Evolutionary conservation across 2,329 filamentous ascomycete genomes (phyloP).

Genomic region (Beauveria varroae): DNA sequence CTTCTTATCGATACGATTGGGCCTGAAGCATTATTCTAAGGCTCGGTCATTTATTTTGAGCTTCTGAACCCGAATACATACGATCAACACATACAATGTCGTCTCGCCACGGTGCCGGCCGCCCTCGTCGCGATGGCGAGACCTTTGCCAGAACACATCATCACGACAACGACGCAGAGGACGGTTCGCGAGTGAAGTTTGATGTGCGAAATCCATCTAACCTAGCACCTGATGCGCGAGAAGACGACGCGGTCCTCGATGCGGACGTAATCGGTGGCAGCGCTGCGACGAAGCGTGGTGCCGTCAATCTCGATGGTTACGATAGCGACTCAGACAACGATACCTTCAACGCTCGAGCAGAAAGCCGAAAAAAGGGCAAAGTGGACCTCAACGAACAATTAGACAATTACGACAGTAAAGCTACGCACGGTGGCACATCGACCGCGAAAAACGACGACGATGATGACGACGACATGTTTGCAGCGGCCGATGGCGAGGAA

Average conservation of each 20-base stretch:
- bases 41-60: not conserved
- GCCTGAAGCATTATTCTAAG: not conserved
- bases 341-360: constrained; percentile 70
- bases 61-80: not conserved
- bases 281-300: constrained; percentile 77
- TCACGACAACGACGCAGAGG: constrained; percentile 39
- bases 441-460: constrained; percentile 24
- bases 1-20: not conserved
- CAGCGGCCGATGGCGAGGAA: constrained; percentile 41
- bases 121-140: constrained; percentile 78
- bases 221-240: constrained; percentile 72
- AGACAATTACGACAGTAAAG: constrained; percentile 44
- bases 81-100: constrained; percentile 36
- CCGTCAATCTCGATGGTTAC: constrained; percentile 94
- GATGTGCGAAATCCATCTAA: constrained; percentile 92
- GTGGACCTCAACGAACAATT: constrained; percentile 44
- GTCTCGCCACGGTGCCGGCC: constrained; percentile 55
- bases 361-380: constrained; percentile 45
- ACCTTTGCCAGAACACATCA: constrained; percentile 71
- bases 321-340: constrained; percentile 92
- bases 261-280: constrained; percentile 86
- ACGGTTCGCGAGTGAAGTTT: constrained; percentile 76
- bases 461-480: constrained; percentile 30
- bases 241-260: constrained; percentile 67
- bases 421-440: constrained; percentile 22